Percentiles rank a stretch among this genome's conserved stretches.
Conservation (phyloP, 1,139 yeast species). For the Nakaseomyces delphensis region DNA sequence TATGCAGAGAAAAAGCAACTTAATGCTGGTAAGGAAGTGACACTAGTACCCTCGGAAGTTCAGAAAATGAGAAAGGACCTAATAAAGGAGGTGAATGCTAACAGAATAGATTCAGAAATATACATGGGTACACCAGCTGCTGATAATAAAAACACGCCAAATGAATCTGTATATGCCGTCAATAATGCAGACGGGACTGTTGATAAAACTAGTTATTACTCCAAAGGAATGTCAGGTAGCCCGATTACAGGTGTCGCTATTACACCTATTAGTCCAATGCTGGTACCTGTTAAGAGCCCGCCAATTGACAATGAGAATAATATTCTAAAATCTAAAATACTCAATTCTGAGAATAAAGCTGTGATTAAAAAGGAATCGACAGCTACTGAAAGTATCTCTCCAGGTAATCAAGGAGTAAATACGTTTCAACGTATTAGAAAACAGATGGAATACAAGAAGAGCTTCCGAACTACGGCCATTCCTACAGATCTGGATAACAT, state of each 20-base stretch:
- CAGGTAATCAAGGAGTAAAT: slow-evolving; percentile 10
- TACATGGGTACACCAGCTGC: slow-evolving; percentile 4
- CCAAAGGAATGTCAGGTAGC: neutral
- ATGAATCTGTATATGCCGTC: neutral
- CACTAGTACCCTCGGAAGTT: neutral
- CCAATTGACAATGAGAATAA: neutral
- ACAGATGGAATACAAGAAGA: slow-evolving; percentile 11
- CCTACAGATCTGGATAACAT: neutral
- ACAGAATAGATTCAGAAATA: neutral
- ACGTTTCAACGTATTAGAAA: slow-evolving; percentile 15
- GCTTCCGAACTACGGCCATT: neutral
- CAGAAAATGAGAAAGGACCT: slow-evolving; percentile 2
- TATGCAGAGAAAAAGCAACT: slow-evolving; percentile 6
- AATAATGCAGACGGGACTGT: neutral
- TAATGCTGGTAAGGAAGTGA: neutral
- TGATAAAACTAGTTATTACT: neutral
- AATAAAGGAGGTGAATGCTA: neutral
- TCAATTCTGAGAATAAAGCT: neutral
- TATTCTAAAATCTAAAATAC: neutral
- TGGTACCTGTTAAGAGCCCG: neutral
- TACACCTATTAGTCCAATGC: slow-evolving; percentile 4
- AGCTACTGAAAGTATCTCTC: neutral
- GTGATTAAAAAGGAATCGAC: neutral
- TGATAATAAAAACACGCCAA: neutral
- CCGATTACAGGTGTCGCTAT: neutral